Base-by-base conservation (phyloP, 1,139 yeast genomes). In the Blastobotrys malaysiensis region DNA sequence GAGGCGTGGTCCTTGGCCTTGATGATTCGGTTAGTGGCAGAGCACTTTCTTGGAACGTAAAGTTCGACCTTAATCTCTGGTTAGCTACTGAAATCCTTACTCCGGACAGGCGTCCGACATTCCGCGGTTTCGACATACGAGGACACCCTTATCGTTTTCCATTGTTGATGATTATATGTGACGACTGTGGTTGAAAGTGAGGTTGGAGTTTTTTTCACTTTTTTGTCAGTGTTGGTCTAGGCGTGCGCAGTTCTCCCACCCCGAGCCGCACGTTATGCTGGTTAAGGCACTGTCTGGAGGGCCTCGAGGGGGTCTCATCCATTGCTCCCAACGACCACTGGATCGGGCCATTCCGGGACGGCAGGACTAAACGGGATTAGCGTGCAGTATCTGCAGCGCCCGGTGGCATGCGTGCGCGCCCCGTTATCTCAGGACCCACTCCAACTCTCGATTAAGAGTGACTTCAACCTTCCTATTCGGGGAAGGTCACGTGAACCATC, bases 41-140 rank as follows among this genome's bases (percentile, higher is more conserved):
- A 93, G 85, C 99, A 93, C 85, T 93, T 93, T 88, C 99, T 89
- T 84, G 99, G 99, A 81, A 93, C 96, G 96, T 93, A 93, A 81
- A 93, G 91, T 86, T 95, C 99, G 81, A 93, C 97, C 97, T 89
- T 71, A 6, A 11, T 21, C 11, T 6, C 11, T 11, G 18, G 47
- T 54, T 47, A 31, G 39, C 20, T 2, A 9, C n/a, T n/a, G n/a
- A 36, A 21, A 7, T 31, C 11, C 31, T 4, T 26, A 5, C 2
- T 9, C 2, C 11, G 31, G 31, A 26, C 31, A 26, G 7, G 7
- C 44, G 43, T 22, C 49, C 46, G 24, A 24, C 24, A 9, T 16
- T 43, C 22, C 19, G 31, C 43, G 14, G n/a, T 19, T 19, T 45
- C 16, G 36, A 50, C 96, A 79, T 87, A 88, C 98, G 82, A 91